Conservation (phyloP, 2,329 filamentous ascomycete genomes). For the Beauveria scarabaeidicola region DNA sequence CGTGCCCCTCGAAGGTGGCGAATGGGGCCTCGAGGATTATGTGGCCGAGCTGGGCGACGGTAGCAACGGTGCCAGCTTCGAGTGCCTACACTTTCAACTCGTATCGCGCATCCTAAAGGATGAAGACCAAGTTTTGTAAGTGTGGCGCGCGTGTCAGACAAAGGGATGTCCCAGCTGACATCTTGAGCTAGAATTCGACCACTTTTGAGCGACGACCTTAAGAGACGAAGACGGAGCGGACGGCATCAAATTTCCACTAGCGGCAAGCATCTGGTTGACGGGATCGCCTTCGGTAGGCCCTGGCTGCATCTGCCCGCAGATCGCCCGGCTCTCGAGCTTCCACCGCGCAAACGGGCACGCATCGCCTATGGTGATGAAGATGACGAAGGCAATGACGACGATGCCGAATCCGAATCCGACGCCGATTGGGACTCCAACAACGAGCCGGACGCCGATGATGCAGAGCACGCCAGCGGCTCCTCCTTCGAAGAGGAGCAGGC, state of each 20-base stretch:
- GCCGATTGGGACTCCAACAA: conserved; percentile 15
- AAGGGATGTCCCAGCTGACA: not conserved
- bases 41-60: conserved; percentile 60
- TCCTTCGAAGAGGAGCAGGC: conserved; percentile 2
- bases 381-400: conserved; percentile 30
- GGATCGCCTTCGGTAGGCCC: conserved; percentile 72
- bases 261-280: conserved; percentile 76
- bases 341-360: conserved; percentile 61
- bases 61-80: conserved; percentile 53
- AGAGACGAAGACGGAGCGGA: conserved; percentile 63
- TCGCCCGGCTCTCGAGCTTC: conserved; percentile 62
- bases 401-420: conserved; percentile 26
- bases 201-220: conserved; percentile 65
- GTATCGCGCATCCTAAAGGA: conserved; percentile 64
- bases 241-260: conserved; percentile 72
- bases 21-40: conserved; percentile 90
- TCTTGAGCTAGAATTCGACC: conserved; percentile 58
- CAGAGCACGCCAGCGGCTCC: not conserved
- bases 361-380: conserved; percentile 32
- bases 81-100: conserved; percentile 78
- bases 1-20: conserved; percentile 68
- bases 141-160: conserved; percentile 13
- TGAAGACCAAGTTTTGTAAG: conserved; percentile 75
- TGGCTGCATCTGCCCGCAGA: conserved; percentile 50
- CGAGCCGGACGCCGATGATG: conserved; percentile 14